These are phyloP conservation scores for Entrophospora sp. DNA, from an alignment of 192 early-diverging fungal genomes.

Conservation along the genomic window DNA sequence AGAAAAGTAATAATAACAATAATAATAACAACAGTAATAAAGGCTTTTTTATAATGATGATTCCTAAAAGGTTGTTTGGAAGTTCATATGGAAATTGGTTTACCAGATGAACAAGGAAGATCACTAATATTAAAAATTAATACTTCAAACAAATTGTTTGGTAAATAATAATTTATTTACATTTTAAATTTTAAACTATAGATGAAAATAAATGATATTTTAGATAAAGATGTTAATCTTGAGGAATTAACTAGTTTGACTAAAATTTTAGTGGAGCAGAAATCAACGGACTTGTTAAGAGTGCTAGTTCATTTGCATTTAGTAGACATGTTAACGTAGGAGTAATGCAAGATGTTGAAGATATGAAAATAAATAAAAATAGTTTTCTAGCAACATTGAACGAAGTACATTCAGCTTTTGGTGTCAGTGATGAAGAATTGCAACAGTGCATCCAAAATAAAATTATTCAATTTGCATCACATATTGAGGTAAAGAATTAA, in stretches of 20 bases:
- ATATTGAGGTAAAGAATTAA: conserved; percentile 28
- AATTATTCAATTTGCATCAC: conserved; percentile 68
- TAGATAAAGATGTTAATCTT: conserved; percentile 76
- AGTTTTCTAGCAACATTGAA: conserved; percentile 84
- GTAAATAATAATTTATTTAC: too few species aligned
- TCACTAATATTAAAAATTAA: conserved; percentile 94
- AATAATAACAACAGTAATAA: background rate
- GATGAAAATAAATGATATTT: conserved; percentile 72
- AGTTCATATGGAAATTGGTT: conserved; percentile 92
- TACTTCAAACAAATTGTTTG: conserved; percentile 41
- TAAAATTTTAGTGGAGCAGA: conserved; percentile 98
- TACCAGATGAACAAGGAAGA: conserved; percentile 90
- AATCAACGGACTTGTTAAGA: conserved; percentile 87
- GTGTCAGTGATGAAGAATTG: conserved; percentile 86
- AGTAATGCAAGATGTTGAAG: conserved; percentile 75
- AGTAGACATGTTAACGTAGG: conserved; percentile 90
- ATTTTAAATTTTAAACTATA: too few species aligned
- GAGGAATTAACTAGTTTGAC: conserved; percentile 76
- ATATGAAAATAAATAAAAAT: conserved; percentile 74
- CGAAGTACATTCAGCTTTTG: conserved; percentile 90
- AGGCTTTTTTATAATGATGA: background rate
- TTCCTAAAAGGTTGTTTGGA: conserved; percentile 64
- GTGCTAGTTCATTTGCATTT: conserved; percentile 91
- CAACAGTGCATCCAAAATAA: conserved; percentile 75
- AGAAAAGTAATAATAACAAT: too few species aligned